Conservation (phyloP, 1,284 basidiomycete genomes). For the Pterulicium gracile region DNA sequence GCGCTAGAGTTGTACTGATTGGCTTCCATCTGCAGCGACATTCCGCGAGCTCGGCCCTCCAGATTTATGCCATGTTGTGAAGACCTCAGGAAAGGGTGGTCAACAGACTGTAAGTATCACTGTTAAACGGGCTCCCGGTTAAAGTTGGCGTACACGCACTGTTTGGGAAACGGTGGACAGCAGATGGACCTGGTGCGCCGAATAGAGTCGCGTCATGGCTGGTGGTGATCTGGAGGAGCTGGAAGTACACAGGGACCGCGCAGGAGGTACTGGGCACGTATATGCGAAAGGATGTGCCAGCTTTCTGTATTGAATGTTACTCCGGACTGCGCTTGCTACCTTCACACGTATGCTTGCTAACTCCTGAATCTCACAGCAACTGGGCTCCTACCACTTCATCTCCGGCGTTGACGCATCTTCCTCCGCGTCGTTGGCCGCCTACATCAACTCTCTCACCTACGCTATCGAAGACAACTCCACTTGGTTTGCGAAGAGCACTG, state of each 20-base stretch:
- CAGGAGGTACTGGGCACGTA: not conserved
- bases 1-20: not conserved
- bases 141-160: too few species aligned
- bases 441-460: conserved; percentile 96
- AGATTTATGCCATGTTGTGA: conserved; percentile 93
- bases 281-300: too few species aligned
- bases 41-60: conserved; percentile 97
- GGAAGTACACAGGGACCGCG: not conserved
- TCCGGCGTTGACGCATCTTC: conserved; percentile 97
- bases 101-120: conserved; percentile 68
- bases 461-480: conserved; percentile 85
- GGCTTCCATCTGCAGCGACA: conserved; percentile 45
- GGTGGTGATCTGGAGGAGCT: not conserved
- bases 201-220: too few species aligned
- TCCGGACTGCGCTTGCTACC: too few species aligned
- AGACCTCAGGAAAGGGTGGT: conserved; percentile 76
- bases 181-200: too few species aligned
- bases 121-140: too few species aligned
- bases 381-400: conserved; percentile 90
- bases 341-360: too few species aligned
- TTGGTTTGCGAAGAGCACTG: conserved; percentile 83
- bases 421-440: conserved; percentile 93
- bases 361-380: conserved; percentile 27
- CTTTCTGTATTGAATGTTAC: too few species aligned
- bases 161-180: too few species aligned